Evolutionary conservation across 306 rosid species (phyloP).

Genomic region (Cicer yamashitae): DNA sequence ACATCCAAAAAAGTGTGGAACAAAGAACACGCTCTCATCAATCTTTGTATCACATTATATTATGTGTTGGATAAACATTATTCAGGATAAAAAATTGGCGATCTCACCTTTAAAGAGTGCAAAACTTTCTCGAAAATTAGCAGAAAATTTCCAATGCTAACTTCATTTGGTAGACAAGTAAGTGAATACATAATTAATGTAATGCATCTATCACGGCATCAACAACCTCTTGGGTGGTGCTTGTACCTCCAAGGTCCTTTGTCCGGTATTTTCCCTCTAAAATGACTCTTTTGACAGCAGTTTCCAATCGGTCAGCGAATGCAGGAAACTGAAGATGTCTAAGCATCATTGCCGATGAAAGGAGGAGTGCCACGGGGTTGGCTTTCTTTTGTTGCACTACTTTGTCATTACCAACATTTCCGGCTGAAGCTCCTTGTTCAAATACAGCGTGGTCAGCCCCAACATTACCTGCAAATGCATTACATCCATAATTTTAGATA

Average conservation of each 20-base stretch:
- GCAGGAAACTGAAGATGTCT: conserved; percentile 95
- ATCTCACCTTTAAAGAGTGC: conserved; percentile 35
- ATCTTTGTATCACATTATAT: conserved; percentile 4
- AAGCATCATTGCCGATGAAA: conserved; percentile 96
- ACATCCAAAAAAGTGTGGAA: background rate
- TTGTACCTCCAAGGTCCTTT: conserved; percentile 84
- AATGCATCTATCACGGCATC: conserved; percentile 77
- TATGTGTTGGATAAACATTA: conserved; percentile 39
- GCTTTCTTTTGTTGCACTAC: conserved; percentile 70
- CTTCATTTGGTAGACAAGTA: conserved; percentile 22
- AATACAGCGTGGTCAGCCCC: conserved; percentile 91
- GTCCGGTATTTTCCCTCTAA: conserved; percentile 73
- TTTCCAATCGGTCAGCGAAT: conserved; percentile 86
- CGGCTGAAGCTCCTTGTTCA: conserved; percentile 99
- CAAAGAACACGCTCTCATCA: background rate
- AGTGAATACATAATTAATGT: conserved; percentile 50
- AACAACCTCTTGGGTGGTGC: conserved; percentile 84
- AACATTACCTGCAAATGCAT: conserved; percentile 74
- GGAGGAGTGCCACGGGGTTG: conserved; percentile 91
- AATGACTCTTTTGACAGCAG: conserved; percentile 78
- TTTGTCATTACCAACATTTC: conserved; percentile 80
- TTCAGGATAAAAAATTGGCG: conserved; percentile 38
- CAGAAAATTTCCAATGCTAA: conserved; percentile 31
- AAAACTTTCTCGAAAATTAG: conserved; percentile 10
- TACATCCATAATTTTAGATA: conserved; percentile 12